phyloP scores from a whole-genome alignment of 2,329 filamentous ascomycete species.

The Ceratocystis albifundus region DNA sequence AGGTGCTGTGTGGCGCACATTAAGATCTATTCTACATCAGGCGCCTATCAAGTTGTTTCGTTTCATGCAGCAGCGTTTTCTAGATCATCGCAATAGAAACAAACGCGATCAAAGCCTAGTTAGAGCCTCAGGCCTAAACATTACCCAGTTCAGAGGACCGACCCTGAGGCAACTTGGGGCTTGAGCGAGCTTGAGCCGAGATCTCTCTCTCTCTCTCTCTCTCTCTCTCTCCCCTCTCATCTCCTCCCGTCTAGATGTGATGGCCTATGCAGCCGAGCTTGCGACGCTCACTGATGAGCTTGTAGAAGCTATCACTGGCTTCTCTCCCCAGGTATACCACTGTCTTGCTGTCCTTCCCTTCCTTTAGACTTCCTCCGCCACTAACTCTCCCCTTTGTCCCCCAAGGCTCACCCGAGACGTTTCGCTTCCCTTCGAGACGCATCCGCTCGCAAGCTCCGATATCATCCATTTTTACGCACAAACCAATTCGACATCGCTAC shows the following conservation, averaged over 20 bases:
- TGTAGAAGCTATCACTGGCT: constrained; percentile 50
- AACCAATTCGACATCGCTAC: constrained; percentile 64
- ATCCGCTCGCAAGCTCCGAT: constrained; percentile 34
- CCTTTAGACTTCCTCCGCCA: background rate
- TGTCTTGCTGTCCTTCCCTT: constrained; percentile 21
- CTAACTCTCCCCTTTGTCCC: background rate
- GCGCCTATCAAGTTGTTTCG: no score
- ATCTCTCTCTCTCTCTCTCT: no score
- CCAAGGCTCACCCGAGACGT: constrained; percentile 22
- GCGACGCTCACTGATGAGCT: constrained; percentile 58
- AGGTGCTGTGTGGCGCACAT: no score
- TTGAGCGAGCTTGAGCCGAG: no score
- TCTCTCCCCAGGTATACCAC: constrained; percentile 39
- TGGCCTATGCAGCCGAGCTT: constrained; percentile 60
- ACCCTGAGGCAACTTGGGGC: no score
- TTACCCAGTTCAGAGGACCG: background rate
- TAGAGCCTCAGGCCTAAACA: no score
- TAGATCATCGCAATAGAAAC: no score
- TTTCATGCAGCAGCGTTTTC: no score
- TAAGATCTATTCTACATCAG: no score
- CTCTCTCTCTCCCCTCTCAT: no score
- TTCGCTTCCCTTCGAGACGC: constrained; percentile 30
- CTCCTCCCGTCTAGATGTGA: constrained; percentile 30
- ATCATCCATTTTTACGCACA: constrained; percentile 50
- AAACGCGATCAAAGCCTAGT: no score